These are phyloP conservation scores for Fusarium pseudoanthophilum DNA, from an alignment of 2,329 filamentous ascomycete genomes.

Conservation along the genomic window DNA sequence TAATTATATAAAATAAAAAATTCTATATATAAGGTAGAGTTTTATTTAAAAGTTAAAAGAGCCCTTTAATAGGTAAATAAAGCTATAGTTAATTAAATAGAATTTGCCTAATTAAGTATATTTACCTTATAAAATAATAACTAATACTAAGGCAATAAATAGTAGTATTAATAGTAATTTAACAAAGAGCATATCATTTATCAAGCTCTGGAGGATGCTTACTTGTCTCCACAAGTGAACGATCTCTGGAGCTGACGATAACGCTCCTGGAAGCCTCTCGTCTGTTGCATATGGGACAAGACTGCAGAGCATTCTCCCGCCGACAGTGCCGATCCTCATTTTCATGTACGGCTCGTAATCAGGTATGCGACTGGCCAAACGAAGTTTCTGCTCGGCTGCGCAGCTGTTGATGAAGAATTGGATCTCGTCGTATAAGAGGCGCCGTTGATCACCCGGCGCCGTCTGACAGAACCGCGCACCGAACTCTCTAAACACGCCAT, in stretches of 20 bases:
- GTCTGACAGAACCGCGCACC: conserved; percentile 22
- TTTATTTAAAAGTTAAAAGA: too few relatives aligned
- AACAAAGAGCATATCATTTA: conserved; percentile 44
- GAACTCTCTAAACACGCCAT: conserved; percentile 42
- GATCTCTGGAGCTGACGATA: conserved; percentile 12
- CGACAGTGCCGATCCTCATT: conserved; percentile 45
- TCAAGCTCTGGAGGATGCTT: conserved; percentile 38
- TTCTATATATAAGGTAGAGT: too few relatives aligned
- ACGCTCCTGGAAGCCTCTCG: conserved; percentile 11
- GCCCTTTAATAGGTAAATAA: too few relatives aligned
- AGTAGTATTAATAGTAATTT: too few relatives aligned
- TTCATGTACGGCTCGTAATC: conserved; percentile 45
- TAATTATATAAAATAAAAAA: too few relatives aligned
- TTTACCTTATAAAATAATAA: too few relatives aligned
- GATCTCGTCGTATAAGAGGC: conserved; percentile 39
- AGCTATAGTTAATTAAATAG: too few relatives aligned
- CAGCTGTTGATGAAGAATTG: conserved; percentile 42
- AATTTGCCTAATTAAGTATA: too few relatives aligned
- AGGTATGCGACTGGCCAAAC: conserved; percentile 40
- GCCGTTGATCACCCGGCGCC: conserved; percentile 22
- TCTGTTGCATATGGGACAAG: conserved; percentile 43
- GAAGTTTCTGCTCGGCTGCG: conserved; percentile 43
- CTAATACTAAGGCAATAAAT: too few relatives aligned
- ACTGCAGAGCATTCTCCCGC: conserved; percentile 40
- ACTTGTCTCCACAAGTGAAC: conserved; percentile 41